Base-by-base conservation (phyloP, 257 asterid genomes). In the Striga asiatica region DNA sequence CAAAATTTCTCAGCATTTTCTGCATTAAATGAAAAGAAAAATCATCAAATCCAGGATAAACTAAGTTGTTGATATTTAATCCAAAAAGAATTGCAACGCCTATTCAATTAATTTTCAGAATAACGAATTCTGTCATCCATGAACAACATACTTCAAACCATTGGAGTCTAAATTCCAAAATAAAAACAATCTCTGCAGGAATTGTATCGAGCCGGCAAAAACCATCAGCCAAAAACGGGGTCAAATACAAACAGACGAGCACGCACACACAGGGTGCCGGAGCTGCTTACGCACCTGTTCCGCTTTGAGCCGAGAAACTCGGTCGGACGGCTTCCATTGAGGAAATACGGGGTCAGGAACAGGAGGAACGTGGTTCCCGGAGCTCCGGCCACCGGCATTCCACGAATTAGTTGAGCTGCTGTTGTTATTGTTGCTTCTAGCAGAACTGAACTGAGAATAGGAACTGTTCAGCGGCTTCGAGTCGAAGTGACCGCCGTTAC, bases 291-390 rank as follows among this genome's bases (percentile, higher is more conserved):
- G 46, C 17, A 85, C 96, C 94, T 86, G 96, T 49, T 83, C 94
- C 12, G 84, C 78, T 64, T 71, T 70, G 56, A 86, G 82, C 8
- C 74, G 68, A 63, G 77, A 53, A 67, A 81, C 77, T 19, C 96
- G 96, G 35, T 86, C 92, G 21, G 96, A 86, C 11, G 96, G 94
- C 61, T 77, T 79, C 96, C 96, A 86, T 5, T 61, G 69, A 7
- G 89, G 84, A 47, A 66, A 65, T 22, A 79, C 75, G 2, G 81
- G 68, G 38, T 83, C 88, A 5, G 88, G 83, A 22, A 64, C 72
- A 20, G 72, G 53, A 16, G 75, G 61, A 8, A 61, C 66, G 71
- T 65, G 72, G 70, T 71, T 74, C 5, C 64, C 69, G 68, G 78
- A 66, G 74, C 68, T 74, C 62, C 89, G 82, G 54, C 58, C 57